Evolutionary conservation across 2,329 filamentous ascomycete genomes (phyloP), one percentile per base, ranked within the genome.

Genomic region (Thermomyces lanuginosus): DNA sequence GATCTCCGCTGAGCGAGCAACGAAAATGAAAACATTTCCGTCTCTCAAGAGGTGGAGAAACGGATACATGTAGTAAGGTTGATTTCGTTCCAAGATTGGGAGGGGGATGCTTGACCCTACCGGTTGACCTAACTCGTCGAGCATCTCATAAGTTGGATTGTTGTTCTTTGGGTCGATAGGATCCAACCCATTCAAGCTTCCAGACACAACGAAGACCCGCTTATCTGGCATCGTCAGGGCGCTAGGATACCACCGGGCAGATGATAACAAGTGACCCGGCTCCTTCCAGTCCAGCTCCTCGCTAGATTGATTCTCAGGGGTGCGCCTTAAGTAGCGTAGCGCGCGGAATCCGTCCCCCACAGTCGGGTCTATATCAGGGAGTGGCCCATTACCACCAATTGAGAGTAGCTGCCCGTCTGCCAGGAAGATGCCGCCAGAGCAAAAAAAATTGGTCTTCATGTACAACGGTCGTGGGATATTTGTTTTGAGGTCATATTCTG

Each of bases 11-110:
- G 63, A 63, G 41, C 66, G 70, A 17, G 66, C 51, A 9, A 58
- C 56, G 41, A 69, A 69, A 30, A 72, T 51, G 40, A 70, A 72
- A 4, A 72, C 44, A 19, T 49, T 61, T 7, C 68, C 67, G 41
- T 70, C 60, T 17, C 53, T 59, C 19, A 74, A 54, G 2, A 72
- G 52, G 39, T 72, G 67, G 16, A 73, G 48, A 44, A 72, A 72
- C 3, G 69, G 69, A 40, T 72, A 72, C 66, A 70, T 70, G 47
- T 69, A 72, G 49, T 72, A 72, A 8, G 69, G 69, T 43, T 71
- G 64, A 36, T 66, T 69, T 41, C 61, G 60, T 29, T 50, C 53
- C 13, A 73, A 50, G 19, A 72, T 65, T 4, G 64, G 58, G 55
- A 72, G 58, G 6, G 48, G 45, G 22, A 60, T 55, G 39, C 55